These are phyloP conservation scores for Drosera capensis DNA, from an alignment of 148 eudicot species.

Conservation along the genomic window DNA sequence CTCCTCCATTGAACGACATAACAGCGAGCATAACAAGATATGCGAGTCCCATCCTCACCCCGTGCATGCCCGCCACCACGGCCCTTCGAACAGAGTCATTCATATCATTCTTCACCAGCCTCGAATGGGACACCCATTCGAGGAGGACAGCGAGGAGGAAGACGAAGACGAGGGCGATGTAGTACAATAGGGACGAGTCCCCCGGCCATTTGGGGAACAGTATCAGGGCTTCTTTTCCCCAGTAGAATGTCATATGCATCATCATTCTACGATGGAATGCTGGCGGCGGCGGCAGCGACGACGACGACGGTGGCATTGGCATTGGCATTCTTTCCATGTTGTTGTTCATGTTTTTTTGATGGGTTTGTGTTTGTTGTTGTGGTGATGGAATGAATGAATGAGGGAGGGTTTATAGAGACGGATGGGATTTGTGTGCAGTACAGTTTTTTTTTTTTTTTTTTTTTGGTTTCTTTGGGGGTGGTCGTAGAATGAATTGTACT, in stretches of 20 bases:
- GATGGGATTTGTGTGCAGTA: too few relatives aligned
- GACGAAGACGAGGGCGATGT: slow-evolving; percentile 23
- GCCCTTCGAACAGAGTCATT: slow-evolving; percentile 14
- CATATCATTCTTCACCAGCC: slow-evolving; percentile 10
- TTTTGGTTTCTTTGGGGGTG: too few relatives aligned
- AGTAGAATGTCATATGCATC: slow-evolving; percentile 90
- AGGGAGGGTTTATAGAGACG: too few relatives aligned
- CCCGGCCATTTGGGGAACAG: slow-evolving; percentile 76
- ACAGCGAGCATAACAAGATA: slow-evolving; percentile 37
- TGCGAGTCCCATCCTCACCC: slow-evolving; percentile 33
- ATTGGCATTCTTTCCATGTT: too few relatives aligned
- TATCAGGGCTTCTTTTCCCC: slow-evolving; percentile 48
- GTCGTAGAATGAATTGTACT: too few relatives aligned
- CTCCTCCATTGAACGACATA: slow-evolving; percentile 45
- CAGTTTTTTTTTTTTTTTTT: too few relatives aligned
- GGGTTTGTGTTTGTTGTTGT: too few relatives aligned
- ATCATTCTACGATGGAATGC: too few relatives aligned
- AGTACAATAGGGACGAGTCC: slow-evolving; percentile 27
- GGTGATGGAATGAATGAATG: too few relatives aligned
- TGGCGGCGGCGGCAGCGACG: too few relatives aligned
- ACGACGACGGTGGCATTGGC: too few relatives aligned
- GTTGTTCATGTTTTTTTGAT: too few relatives aligned
- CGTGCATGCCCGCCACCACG: slow-evolving; percentile 23
- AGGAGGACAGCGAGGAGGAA: slow-evolving; percentile 32
- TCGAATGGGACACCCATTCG: slow-evolving; percentile 48